A percentile compares a stretch with the other conserved stretches of the same genome.
phyloP scores from a whole-genome alignment of 306 rosid genomes.

The Malus fusca region DNA sequence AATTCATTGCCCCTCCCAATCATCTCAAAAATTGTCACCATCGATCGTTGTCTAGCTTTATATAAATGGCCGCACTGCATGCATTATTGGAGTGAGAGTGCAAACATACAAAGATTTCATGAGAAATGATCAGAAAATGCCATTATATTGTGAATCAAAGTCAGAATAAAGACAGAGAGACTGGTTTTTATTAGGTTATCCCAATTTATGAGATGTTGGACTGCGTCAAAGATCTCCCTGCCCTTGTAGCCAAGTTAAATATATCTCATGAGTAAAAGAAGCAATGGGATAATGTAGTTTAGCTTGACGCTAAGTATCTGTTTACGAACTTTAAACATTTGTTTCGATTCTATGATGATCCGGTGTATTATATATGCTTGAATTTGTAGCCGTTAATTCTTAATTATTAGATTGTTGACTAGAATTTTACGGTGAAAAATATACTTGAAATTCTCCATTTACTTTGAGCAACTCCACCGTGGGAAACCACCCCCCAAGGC shows the following conservation, averaged over 20 bases:
- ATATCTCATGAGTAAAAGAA: not conserved
- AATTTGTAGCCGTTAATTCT: too few species aligned
- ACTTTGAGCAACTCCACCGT: too few species aligned
- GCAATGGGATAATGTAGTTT: not conserved
- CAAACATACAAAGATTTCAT: not conserved
- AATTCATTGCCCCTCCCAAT: not conserved
- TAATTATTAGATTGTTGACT: too few species aligned
- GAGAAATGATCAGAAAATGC: not conserved
- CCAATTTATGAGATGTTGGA: not conserved
- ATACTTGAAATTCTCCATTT: too few species aligned
- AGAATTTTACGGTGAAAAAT: too few species aligned
- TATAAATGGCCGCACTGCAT: not conserved
- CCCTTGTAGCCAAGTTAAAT: not conserved
- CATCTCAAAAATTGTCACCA: not conserved
- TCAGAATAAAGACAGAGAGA: not conserved
- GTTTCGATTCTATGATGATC: too few species aligned
- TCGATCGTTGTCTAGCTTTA: not conserved
- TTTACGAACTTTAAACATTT: too few species aligned
- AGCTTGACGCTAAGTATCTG: not conserved
- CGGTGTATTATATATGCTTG: too few species aligned
- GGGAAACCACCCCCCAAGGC: too few species aligned
- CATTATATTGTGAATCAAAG: not conserved
- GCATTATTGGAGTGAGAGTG: constrained; percentile 4
- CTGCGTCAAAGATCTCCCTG: not conserved
- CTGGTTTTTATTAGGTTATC: not conserved